Conservation (phyloP, 306 rosid species). For the Corylus heterophylla region DNA sequence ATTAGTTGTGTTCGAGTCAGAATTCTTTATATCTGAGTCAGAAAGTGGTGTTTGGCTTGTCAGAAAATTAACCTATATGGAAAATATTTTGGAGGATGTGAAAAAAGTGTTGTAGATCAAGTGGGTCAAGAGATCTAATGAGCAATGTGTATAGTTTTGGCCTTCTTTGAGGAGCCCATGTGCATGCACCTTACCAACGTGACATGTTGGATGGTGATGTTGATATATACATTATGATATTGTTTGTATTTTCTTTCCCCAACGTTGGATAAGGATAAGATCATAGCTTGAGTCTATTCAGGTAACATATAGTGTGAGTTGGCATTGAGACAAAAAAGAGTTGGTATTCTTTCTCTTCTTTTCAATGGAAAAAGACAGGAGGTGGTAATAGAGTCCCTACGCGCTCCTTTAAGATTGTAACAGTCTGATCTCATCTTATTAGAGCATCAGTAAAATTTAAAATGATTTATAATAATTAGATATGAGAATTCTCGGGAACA, state of each 20-base stretch:
- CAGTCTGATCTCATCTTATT: no score
- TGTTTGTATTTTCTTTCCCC: background rate
- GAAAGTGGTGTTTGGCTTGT: background rate
- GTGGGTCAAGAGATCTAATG: background rate
- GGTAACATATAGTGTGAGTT: background rate
- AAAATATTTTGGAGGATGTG: background rate
- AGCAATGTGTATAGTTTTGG: background rate
- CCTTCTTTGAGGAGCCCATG: background rate
- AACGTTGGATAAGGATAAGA: slow-evolving; percentile 17
- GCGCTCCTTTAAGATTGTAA: no score
- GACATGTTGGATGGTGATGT: background rate
- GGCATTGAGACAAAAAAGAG: background rate
- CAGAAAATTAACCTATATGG: slow-evolving; percentile 1
- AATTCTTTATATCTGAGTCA: slow-evolving; percentile 11
- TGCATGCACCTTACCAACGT: background rate
- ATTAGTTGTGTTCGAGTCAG: background rate
- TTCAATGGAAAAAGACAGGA: no score
- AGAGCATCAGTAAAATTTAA: no score
- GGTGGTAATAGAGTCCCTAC: no score
- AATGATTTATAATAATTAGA: no score
- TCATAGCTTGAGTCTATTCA: background rate
- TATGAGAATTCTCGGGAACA: no score
- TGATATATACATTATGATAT: background rate
- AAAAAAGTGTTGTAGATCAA: background rate
- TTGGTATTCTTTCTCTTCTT: background rate